Evolutionary conservation across 345 rosid species (phyloP).

Genomic region (Lepidium sativum): DNA sequence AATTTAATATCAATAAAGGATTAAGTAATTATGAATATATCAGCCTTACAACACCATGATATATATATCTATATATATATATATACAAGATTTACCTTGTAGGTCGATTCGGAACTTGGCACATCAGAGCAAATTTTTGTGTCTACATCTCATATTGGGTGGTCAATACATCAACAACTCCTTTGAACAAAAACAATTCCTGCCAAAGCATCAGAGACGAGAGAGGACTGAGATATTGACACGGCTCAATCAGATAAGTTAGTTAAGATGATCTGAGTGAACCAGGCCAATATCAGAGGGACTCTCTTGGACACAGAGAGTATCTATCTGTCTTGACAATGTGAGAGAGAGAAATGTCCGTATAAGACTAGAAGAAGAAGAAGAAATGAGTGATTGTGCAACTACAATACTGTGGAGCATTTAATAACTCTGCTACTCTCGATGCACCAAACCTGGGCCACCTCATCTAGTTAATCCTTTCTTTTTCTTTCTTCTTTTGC

Average conservation of each 20-base stretch:
- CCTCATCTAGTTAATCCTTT: background rate
- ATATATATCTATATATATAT: too few relatives aligned
- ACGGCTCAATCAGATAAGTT: constrained; percentile 71
- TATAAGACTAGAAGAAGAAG: background rate
- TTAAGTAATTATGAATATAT: background rate
- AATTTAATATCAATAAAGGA: too few relatives aligned
- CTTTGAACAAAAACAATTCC: background rate
- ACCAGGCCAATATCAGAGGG: constrained; percentile 75
- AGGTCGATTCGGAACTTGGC: background rate
- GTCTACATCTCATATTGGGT: background rate
- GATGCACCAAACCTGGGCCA: constrained; percentile 50
- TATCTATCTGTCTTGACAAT: background rate
- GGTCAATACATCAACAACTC: background rate
- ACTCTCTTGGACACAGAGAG: constrained; percentile 28
- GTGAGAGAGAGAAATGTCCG: constrained; percentile 26
- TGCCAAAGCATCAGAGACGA: constrained; percentile 13
- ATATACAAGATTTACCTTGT: background rate
- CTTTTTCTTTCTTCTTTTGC: background rate
- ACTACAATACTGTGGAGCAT: constrained; percentile 36
- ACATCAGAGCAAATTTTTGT: background rate
- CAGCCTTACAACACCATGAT: background rate
- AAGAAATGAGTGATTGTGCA: constrained; percentile 8
- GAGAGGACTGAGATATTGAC: constrained; percentile 73
- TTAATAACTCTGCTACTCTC: constrained; percentile 52
- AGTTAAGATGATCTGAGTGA: constrained; percentile 46